Base-by-base conservation (phyloP, 768 basidiomycete species). In the Artomyces pyxidatus region DNA sequence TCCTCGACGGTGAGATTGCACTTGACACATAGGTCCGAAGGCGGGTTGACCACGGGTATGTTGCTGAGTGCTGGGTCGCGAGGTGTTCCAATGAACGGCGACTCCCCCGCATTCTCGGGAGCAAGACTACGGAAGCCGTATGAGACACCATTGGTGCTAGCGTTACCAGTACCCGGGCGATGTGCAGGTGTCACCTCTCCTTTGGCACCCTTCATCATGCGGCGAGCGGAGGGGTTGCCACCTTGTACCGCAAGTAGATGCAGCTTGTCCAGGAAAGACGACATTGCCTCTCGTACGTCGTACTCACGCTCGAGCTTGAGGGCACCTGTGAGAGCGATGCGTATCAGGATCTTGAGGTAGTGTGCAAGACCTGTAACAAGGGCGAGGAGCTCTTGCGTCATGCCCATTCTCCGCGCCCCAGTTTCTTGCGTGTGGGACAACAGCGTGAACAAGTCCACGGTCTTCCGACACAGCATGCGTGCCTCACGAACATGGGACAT, bases 401-500 rank as follows among this genome's bases (percentile, higher is more conserved):
- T 94, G 45, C 88, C 89, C 82, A 92, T 91, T 59, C 90, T 73
- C 50, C 88, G 83, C 11, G 88, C 79, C 29, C 88, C 89, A 3
- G 90, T 88, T 64, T 95, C 90, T 66, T 95, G 92, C 21, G 92
- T 94, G 65, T 94, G 92, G 6, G 95, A 97, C 41, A 99, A 73
- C 30, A 97, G 72, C 17, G 92, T 96, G 69, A 99, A 97, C 47
- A 99, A 80, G 70, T 98, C 96, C 58, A 98, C 96, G 2, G 95
- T 95, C 69, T 98, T 98, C 53, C 96, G 87, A 68, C 96, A 99
- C 19, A 99, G 81, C 86, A 97, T 91, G 52, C 96, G 86, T 37
- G 95, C 94, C 73, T 98, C 96, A 32, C 96, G 84, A 48, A 97
- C 89, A 69, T 98, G 96, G 30, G 94, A 91, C 88, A 97, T 94